Percentiles rank a stretch among this genome's conserved stretches.
phyloP scores from a whole-genome alignment of 1,284 basidiomycete species.

The Fomitopsis pinicola region DNA sequence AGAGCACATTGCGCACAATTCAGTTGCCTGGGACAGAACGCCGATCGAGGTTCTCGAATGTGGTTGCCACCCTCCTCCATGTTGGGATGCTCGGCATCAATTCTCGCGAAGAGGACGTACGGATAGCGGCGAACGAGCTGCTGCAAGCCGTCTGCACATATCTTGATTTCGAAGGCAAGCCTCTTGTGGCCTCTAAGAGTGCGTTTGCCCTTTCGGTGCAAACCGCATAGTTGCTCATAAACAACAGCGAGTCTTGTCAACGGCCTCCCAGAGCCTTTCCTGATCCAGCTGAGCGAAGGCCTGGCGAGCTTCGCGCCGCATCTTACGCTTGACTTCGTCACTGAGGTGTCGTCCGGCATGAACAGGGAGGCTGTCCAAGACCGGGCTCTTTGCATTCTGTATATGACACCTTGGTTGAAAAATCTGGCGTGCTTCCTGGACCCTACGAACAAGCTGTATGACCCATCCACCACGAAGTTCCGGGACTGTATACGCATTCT shows the following conservation, averaged over 20 bases:
- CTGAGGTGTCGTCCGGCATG: slow-evolving; percentile 71
- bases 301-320: slow-evolving; percentile 73
- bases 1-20: slow-evolving; percentile 58
- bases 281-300: slow-evolving; percentile 63
- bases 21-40: slow-evolving; percentile 59
- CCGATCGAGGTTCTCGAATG: slow-evolving; percentile 74
- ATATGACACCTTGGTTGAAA: slow-evolving; percentile 83
- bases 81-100: slow-evolving; percentile 78
- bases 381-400: slow-evolving; percentile 71
- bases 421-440: slow-evolving; percentile 73
- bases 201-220: slow-evolving; percentile 13
- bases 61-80: slow-evolving; percentile 79
- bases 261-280: slow-evolving; percentile 64
- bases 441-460: slow-evolving; percentile 60
- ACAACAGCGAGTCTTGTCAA: slow-evolving; percentile 41
- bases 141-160: slow-evolving; percentile 75
- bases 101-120: slow-evolving; percentile 69
- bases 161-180: slow-evolving; percentile 71
- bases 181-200: slow-evolving; percentile 69
- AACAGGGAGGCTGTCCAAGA: slow-evolving; percentile 48
- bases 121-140: slow-evolving; percentile 74
- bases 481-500: slow-evolving; percentile 76
- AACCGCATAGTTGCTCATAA: background rate
- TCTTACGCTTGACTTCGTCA: slow-evolving; percentile 82
- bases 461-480: slow-evolving; percentile 66